Evolutionary conservation across 2,329 filamentous ascomycete species (phyloP).

Genomic region (Apiospora phragmitis): DNA sequence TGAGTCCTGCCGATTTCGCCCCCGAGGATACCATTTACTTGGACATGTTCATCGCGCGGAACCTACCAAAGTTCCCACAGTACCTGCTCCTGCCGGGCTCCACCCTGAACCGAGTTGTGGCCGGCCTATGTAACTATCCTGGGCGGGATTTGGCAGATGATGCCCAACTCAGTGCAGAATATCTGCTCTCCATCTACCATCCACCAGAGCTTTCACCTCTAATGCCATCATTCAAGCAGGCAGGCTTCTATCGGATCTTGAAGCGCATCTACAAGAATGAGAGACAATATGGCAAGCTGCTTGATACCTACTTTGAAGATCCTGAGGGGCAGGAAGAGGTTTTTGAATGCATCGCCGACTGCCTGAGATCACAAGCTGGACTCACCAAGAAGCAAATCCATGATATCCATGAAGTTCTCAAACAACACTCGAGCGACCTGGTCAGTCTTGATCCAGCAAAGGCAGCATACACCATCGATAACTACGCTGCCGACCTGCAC

Average conservation of each 20-base stretch:
- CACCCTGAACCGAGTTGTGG: constrained; percentile 76
- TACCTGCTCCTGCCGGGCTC: constrained; percentile 90
- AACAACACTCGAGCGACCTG: constrained; percentile 64
- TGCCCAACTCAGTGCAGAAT: constrained; percentile 95
- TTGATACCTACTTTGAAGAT: constrained; percentile 85
- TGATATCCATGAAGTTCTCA: constrained; percentile 69
- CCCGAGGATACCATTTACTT: constrained; percentile 87
- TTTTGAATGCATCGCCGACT: constrained; percentile 78
- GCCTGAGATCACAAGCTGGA: constrained; percentile 63
- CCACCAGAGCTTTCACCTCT: constrained; percentile 77
- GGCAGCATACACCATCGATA: constrained; percentile 66
- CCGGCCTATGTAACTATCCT: constrained; percentile 82
- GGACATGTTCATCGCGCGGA: constrained; percentile 97
- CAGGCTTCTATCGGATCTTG: constrained; percentile 85
- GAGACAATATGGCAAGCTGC: constrained; percentile 74
- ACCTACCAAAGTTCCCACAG: constrained; percentile 93
- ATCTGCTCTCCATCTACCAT: constrained; percentile 89
- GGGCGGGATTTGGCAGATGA: constrained; percentile 81
- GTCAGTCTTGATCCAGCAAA: constrained; percentile 65
- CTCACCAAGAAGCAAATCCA: constrained; percentile 69
- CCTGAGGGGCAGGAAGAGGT: constrained; percentile 71
- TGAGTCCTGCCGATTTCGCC: constrained; percentile 76
- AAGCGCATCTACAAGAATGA: constrained; percentile 85
- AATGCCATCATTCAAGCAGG: constrained; percentile 75
- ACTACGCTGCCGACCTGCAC: constrained; percentile 65